Evolutionary conservation across 345 rosid species (phyloP).

Genomic region (Clausena lansium): DNA sequence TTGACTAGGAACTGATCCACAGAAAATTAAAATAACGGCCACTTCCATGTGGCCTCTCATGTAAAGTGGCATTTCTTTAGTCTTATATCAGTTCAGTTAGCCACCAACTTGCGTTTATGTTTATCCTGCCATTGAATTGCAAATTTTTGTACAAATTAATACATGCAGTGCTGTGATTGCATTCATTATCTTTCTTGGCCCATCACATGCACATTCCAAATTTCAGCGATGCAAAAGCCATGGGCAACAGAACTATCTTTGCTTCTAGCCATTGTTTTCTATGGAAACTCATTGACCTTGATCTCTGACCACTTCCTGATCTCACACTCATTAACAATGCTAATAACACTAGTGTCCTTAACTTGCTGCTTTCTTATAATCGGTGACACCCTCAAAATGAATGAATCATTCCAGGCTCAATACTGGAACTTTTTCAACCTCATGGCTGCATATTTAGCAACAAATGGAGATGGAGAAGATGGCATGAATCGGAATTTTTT

Average conservation of each 20-base stretch:
- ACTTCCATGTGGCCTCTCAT: no score
- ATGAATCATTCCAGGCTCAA: conserved; percentile 1
- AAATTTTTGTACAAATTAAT: not conserved
- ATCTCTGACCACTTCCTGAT: conserved; percentile 1
- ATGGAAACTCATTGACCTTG: not conserved
- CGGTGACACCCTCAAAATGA: not conserved
- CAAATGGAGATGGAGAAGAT: not conserved
- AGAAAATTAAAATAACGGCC: no score
- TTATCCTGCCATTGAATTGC: not conserved
- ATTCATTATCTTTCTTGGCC: not conserved
- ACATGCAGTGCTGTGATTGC: not conserved
- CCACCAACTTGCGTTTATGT: not conserved
- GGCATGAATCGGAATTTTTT: not conserved
- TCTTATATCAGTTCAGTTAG: not conserved
- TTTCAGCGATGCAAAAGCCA: not conserved
- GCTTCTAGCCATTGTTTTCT: not conserved
- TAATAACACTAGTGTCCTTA: not conserved
- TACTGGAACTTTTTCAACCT: conserved; percentile 10
- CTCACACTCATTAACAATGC: not conserved
- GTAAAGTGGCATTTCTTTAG: no score
- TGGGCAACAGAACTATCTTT: conserved; percentile 5
- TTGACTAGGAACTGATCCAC: no score
- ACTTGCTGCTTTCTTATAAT: conserved; percentile 2
- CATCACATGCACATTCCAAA: not conserved
- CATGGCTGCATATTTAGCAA: not conserved